Evolutionary conservation across 108 stramenopile genomes (phyloP).

Genomic region (Cylindrotheca fusiformis): DNA sequence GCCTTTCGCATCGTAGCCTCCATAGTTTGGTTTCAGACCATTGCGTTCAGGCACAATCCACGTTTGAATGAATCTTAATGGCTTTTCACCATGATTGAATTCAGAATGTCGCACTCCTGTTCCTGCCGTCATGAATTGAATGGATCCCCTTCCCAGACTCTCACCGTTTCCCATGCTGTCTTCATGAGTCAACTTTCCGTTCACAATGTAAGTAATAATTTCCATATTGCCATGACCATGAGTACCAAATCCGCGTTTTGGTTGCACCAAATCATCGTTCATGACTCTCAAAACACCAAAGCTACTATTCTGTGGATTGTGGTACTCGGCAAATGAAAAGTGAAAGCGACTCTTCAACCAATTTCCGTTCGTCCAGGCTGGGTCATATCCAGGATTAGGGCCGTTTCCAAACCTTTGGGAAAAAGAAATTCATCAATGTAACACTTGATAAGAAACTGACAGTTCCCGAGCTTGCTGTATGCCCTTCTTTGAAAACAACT

Average conservation of each 20-base stretch:
- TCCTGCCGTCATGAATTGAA: constrained; percentile 87
- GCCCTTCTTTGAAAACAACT: too few species aligned
- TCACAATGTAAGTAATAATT: constrained; percentile 76
- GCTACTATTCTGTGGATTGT: constrained; percentile 43
- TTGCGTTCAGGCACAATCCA: constrained; percentile 62
- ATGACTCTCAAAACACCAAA: constrained; percentile 81
- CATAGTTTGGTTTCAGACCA: constrained; percentile 70
- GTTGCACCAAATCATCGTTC: constrained; percentile 86
- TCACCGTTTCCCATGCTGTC: constrained; percentile 80
- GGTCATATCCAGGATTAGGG: constrained; percentile 39
- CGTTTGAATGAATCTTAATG: constrained; percentile 80
- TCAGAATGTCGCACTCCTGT: constrained; percentile 72
- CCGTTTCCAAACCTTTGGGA: constrained; percentile 77
- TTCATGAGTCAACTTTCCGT: constrained; percentile 71
- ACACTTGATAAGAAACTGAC: too few species aligned
- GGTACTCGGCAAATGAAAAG: constrained; percentile 84
- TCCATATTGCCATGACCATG: constrained; percentile 79
- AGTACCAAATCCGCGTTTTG: constrained; percentile 68
- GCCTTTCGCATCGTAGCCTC: constrained; percentile 24
- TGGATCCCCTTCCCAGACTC: constrained; percentile 59
- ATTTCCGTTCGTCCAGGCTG: constrained; percentile 61
- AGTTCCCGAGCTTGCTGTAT: too few species aligned
- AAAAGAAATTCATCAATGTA: too few species aligned
- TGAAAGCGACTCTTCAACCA: constrained; percentile 88
- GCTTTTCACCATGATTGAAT: constrained; percentile 55